These are phyloP conservation scores for Coniophora puteana DNA, from an alignment of 1,284 basidiomycete genomes.

Conservation along the genomic window DNA sequence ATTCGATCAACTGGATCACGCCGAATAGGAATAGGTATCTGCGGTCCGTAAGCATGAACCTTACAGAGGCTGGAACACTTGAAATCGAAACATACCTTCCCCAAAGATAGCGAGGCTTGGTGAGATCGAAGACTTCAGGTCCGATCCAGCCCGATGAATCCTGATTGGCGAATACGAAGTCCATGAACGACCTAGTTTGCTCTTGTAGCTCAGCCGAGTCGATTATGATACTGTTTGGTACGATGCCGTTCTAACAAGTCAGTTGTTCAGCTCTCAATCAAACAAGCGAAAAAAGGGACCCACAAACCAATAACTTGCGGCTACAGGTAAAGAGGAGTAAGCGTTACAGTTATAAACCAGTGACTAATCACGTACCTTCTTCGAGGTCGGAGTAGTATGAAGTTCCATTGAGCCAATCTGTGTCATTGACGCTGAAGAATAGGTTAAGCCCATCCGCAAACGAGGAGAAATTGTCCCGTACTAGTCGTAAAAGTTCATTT, in stretches of 20 bases:
- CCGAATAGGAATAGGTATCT: slow-evolving; percentile 57
- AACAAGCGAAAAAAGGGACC: slow-evolving; percentile 18
- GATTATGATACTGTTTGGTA: slow-evolving; percentile 45
- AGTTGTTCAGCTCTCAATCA: slow-evolving; percentile 1
- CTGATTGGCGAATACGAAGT: slow-evolving; percentile 51
- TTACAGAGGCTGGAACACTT: background rate
- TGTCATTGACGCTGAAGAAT: slow-evolving; percentile 40
- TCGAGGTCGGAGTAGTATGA: slow-evolving; percentile 51
- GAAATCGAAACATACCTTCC: slow-evolving; percentile 35
- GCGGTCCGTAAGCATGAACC: slow-evolving; percentile 1
- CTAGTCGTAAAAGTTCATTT: slow-evolving; percentile 56
- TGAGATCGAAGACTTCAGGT: slow-evolving; percentile 46
- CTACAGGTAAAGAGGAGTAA: slow-evolving; percentile 21
- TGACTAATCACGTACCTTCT: slow-evolving; percentile 37
- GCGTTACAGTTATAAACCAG: background rate
- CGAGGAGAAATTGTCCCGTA: slow-evolving; percentile 19
- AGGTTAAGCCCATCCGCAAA: background rate
- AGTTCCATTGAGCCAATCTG: slow-evolving; percentile 50
- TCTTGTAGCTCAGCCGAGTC: slow-evolving; percentile 41
- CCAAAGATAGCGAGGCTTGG: slow-evolving; percentile 52
- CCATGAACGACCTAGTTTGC: slow-evolving; percentile 46
- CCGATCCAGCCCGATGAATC: slow-evolving; percentile 54
- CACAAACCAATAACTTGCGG: slow-evolving; percentile 61
- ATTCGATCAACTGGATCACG: slow-evolving; percentile 51
- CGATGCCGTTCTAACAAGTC: slow-evolving; percentile 44